These are phyloP conservation scores for Ophiorrhiza pumila DNA, from an alignment of 257 asterid genomes.

Conservation along the genomic window DNA sequence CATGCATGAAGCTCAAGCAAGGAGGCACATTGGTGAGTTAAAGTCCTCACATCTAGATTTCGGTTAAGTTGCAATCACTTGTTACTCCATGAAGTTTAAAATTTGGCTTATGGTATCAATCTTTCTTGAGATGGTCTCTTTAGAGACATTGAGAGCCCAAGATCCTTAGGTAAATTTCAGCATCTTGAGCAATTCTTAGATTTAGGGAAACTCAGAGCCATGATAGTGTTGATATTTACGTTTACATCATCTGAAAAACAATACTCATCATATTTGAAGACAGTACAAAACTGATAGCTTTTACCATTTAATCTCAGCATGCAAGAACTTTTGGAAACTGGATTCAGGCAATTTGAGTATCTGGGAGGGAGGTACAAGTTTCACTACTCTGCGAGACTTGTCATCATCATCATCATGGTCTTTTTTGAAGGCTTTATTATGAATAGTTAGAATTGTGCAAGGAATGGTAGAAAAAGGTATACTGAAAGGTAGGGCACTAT, in stretches of 20 bases:
- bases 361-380: slow-evolving; percentile 25
- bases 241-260: no score
- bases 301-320: neutral
- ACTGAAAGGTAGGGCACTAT: slow-evolving; percentile 41
- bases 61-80: neutral
- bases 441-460: slow-evolving; percentile 30
- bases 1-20: neutral
- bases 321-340: slow-evolving; percentile 4
- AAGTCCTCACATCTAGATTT: neutral
- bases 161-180: neutral
- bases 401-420: slow-evolving; percentile 36
- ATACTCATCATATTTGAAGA: no score
- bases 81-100: neutral
- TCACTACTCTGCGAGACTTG: slow-evolving; percentile 32
- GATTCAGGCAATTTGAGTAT: slow-evolving; percentile 7
- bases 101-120: neutral
- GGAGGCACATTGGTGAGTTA: neutral
- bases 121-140: neutral
- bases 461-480: slow-evolving; percentile 39
- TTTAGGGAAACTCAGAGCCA: slow-evolving; percentile 2
- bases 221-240: neutral
- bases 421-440: slow-evolving; percentile 34
- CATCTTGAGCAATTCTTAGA: neutral
- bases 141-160: neutral
- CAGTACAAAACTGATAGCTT: neutral